Base-by-base conservation (phyloP, 768 basidiomycete species). In the Mycena sanguinolenta region DNA sequence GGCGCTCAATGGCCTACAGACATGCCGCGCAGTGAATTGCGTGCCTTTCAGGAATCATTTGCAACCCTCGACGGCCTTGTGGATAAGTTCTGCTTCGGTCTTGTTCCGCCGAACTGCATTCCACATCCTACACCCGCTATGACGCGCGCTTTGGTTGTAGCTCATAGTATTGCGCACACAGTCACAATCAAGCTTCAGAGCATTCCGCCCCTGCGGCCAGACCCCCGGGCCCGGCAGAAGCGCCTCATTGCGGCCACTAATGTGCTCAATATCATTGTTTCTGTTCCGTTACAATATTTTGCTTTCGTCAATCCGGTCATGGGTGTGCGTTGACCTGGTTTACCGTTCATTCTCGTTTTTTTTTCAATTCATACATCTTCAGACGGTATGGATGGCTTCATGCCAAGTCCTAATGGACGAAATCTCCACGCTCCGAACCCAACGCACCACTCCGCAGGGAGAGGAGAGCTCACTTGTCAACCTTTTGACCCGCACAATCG, bases 111-210 rank as follows among this genome's bases (percentile, higher is more conserved):
- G 59, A 58, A 32, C 34, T 23, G 8, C 19, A 42, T 60, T 14
- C 4, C 30, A 42, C 12, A 23, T 14, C 38, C 53, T 2, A 65
- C 62, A 17, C 49, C 65, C 2, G 34, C 60, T 2, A 66, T 58
- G 58, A 52, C 30, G 7, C 67, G 68, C 23, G 34, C 65, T 60
- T 36, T 82, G 19, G 67, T 81, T 17, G 71, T 84, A 2, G 80
- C 79, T 5, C 81, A 81, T 57, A 81, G 80, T 38, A 72, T 85
- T 23, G 75, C 81, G 19, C 76, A 79, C 27, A 76, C 79, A 17
- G 80, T 84, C 7, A 74, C 77, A 1, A 81, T 85, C 55, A 79
- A 80, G 57, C 79, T 86, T 3, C 80, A 84, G 63, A 65, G 65
- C 14, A 73, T 76, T 21, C 76, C 79, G 60, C 75, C 75, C 19